phyloP scores from a whole-genome alignment of 1,284 basidiomycete species.

The Trametes hirsuta region DNA sequence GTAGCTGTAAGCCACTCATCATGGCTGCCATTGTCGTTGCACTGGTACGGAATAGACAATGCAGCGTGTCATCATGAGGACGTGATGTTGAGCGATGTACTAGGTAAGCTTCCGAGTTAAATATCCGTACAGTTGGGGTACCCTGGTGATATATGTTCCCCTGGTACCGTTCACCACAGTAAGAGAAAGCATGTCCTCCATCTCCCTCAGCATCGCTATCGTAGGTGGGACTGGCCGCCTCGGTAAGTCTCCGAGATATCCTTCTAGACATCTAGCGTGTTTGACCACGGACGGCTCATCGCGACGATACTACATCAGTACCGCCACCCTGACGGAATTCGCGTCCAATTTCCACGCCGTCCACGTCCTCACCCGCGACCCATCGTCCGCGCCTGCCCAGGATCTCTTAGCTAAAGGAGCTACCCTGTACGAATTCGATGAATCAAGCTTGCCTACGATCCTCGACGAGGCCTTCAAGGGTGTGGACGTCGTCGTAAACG shows the following conservation, averaged over 20 bases:
- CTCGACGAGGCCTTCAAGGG: constrained; percentile 24
- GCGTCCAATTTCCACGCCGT: neutral
- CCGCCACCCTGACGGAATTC: neutral
- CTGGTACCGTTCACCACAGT: too few species aligned
- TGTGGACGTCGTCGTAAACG: constrained; percentile 30
- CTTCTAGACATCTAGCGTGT: neutral
- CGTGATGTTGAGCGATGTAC: too few species aligned
- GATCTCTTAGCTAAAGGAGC: constrained; percentile 28
- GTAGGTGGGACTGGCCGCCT: neutral
- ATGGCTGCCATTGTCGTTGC: too few species aligned
- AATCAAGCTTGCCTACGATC: constrained; percentile 3
- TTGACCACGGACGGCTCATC: neutral
- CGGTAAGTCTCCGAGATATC: neutral
- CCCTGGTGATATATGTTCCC: too few species aligned
- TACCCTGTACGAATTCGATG: constrained; percentile 18
- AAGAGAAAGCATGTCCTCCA: neutral
- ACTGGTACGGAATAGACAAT: too few species aligned
- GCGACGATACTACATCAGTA: neutral
- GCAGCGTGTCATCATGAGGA: too few species aligned
- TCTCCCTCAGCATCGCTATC: neutral
- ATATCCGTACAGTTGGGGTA: too few species aligned
- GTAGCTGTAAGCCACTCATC: too few species aligned
- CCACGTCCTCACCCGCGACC: constrained; percentile 18
- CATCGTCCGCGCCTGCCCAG: constrained; percentile 22
- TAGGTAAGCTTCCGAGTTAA: too few species aligned